These are phyloP conservation scores for Biscutella auriculata DNA, from an alignment of 441 rosid species.

Conservation along the genomic window DNA sequence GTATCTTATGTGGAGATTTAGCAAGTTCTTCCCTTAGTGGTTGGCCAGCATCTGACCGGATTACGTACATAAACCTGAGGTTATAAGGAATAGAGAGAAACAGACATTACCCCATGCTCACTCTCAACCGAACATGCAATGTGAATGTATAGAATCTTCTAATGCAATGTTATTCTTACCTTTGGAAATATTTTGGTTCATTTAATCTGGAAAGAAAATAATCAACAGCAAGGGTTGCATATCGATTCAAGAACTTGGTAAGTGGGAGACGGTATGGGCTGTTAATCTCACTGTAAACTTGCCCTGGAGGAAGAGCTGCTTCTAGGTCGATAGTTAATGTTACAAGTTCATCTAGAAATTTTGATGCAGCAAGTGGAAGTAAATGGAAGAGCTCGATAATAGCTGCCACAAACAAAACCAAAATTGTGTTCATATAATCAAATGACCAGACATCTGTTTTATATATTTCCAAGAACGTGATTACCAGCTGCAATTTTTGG, in stretches of 20 bases:
- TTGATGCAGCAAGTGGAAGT: slow-evolving; percentile 93
- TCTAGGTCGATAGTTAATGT: slow-evolving; percentile 89
- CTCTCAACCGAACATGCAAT: slow-evolving; percentile 1
- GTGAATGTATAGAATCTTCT: neutral
- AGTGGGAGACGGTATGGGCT: slow-evolving; percentile 98
- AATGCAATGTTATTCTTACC: slow-evolving; percentile 42
- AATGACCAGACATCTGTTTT: slow-evolving; percentile 6
- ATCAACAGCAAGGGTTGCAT: slow-evolving; percentile 89
- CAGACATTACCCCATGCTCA: neutral
- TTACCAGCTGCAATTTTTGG: slow-evolving; percentile 98
- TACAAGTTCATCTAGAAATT: slow-evolving; percentile 95
- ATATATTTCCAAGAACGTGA: neutral
- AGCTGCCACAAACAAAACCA: slow-evolving; percentile 53
- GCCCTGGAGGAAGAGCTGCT: slow-evolving; percentile 81
- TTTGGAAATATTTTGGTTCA: slow-evolving; percentile 84
- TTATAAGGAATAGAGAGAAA: slow-evolving; percentile 12
- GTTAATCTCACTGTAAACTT: slow-evolving; percentile 91
- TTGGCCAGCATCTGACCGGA: slow-evolving; percentile 94
- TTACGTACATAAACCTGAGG: slow-evolving; percentile 85
- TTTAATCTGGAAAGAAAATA: slow-evolving; percentile 87
- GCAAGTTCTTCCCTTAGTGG: slow-evolving; percentile 95
- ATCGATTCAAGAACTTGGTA: slow-evolving; percentile 86
- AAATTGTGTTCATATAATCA: slow-evolving; percentile 2
- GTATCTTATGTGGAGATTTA: slow-evolving; percentile 83
- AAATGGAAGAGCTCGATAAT: slow-evolving; percentile 97